These are phyloP conservation scores for Microbotryum lychnidis-dioicae DNA, from an alignment of 1,284 basidiomycete species.

Conservation along the genomic window DNA sequence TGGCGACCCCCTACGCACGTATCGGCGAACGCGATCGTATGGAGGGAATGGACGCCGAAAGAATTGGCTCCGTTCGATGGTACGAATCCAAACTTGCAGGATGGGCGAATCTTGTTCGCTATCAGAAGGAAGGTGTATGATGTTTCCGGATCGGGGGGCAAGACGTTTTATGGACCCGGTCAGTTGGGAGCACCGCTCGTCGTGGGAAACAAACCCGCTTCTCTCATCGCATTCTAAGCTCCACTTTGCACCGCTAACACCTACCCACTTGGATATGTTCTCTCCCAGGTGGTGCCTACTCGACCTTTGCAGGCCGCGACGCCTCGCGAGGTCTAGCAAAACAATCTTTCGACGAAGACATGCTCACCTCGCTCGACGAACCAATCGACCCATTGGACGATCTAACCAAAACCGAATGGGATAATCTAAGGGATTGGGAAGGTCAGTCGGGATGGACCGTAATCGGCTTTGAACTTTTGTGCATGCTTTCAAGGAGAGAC, in stretches of 20 bases:
- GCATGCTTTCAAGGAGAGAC: no score
- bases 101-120: slow-evolving; percentile 30
- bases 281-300: slow-evolving; percentile 22
- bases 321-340: slow-evolving; percentile 37
- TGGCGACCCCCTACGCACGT: slow-evolving; percentile 30
- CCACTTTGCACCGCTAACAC: not conserved
- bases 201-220: not conserved
- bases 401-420: slow-evolving; percentile 32
- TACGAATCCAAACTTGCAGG: not conserved
- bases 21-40: slow-evolving; percentile 16
- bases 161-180: slow-evolving; percentile 35
- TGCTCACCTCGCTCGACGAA: slow-evolving; percentile 33
- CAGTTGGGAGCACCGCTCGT: not conserved
- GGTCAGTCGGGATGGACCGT: not conserved
- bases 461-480: no score
- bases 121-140: slow-evolving; percentile 36
- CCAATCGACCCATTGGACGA: slow-evolving; percentile 35
- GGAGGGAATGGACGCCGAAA: slow-evolving; percentile 32
- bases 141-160: slow-evolving; percentile 21
- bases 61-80: slow-evolving; percentile 31
- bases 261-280: not conserved
- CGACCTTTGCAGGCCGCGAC: slow-evolving; percentile 36
- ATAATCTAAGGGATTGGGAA: slow-evolving; percentile 35
- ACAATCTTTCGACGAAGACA: slow-evolving; percentile 34
- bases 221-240: not conserved